Evolutionary conservation across 2,329 filamentous ascomycete genomes (phyloP).

Genomic region (Cladophialophora psammophila): DNA sequence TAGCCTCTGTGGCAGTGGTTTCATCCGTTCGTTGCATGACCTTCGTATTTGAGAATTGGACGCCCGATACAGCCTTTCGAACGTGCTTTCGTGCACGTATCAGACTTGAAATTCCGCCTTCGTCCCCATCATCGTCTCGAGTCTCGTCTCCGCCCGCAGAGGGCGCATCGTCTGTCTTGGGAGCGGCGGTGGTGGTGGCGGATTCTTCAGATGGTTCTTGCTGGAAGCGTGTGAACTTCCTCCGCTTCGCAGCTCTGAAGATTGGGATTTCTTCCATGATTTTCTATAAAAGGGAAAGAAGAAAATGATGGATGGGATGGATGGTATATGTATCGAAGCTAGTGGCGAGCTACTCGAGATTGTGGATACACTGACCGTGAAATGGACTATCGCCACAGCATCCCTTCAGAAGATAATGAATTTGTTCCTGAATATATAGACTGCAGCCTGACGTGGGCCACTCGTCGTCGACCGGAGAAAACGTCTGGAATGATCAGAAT

Average conservation of each 20-base stretch:
- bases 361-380: neutral
- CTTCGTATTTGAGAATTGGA: conserved; percentile 35
- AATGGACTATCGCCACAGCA: neutral
- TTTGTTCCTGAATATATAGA: neutral
- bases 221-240: conserved; percentile 27
- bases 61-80: conserved; percentile 28
- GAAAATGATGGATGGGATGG: neutral
- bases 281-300: neutral
- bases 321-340: neutral
- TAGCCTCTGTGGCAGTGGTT: neutral
- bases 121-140: conserved; percentile 15
- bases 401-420: neutral
- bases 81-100: conserved; percentile 29
- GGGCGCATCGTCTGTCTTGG: neutral
- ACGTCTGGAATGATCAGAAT: neutral
- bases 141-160: neutral
- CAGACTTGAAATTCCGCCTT: conserved; percentile 23
- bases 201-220: conserved; percentile 14
- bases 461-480: neutral
- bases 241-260: conserved; percentile 39
- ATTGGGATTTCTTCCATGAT: conserved; percentile 38
- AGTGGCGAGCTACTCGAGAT: neutral
- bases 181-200: neutral
- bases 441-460: neutral
- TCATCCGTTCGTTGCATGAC: conserved; percentile 4